Evolutionary conservation across 495 filamentous ascomycete species (phyloP), one percentile per base, ranked within the genome.

Genomic region (Delitschia confertaspora): DNA sequence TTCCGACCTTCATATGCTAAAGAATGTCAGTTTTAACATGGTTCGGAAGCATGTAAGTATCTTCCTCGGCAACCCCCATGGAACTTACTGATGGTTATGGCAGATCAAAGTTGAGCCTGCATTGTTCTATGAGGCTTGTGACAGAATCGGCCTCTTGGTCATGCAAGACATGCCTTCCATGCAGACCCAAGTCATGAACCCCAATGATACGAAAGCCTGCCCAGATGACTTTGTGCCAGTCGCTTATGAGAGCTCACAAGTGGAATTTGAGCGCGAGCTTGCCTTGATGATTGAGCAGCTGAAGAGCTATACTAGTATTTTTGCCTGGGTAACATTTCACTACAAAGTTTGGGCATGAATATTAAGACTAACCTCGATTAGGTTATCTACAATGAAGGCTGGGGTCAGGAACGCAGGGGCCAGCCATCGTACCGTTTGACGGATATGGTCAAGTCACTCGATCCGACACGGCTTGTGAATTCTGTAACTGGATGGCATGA

Each of bases 361-460:
- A 5, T 19, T 18, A 7, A 13, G 13, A 9, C 24, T 5, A 19
- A 3, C 17, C 17, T 8, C 33, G 14, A 35, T 9, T 27, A 76
- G 72, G 58, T 80, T 26, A 73, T 83, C 48, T 83, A 83, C 57
- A 83, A 83, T 56, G 79, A 83, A 55, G 79, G 78, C 22, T 83
- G 79, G 79, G 79, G 76, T 6, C 79, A 83, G 45, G 57, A 69
- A 17, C 36, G 65, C n/a, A 29, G 17, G 3, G 56, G 56, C 10
- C 64, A 70, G 38, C 75, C 77, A 1, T 77, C 82, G 46, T 70
- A 73, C 16, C 61, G 55, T 7, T 55, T 82, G 11, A 76, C 76
- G 0, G 64, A 69, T 1, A 60, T 65, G 0, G 62, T 83, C 26
- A 64, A 63, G 31, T 38, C 62, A 40, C 59, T 81, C 2, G 79